Evolutionary conservation across 495 filamentous ascomycete species (phyloP).

Genomic region (Neohortaea acidophila): DNA sequence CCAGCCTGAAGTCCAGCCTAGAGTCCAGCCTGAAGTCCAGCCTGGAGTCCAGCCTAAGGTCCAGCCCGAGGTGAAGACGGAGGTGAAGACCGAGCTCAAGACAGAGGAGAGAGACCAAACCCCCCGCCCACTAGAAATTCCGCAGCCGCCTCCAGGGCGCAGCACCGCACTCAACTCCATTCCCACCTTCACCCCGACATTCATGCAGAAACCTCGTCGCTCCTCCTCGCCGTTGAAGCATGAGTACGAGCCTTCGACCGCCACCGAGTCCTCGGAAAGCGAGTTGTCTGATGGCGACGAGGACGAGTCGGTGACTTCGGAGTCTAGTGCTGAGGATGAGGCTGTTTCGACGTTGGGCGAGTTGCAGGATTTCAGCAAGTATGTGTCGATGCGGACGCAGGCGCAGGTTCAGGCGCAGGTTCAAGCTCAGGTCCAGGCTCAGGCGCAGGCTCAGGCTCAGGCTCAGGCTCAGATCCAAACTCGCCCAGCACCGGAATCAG

Average conservation of each 20-base stretch:
- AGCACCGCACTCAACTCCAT: too few relatives aligned
- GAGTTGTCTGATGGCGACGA: slow-evolving; percentile 22
- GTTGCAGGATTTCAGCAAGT: slow-evolving; percentile 14
- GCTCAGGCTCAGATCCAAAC: too few relatives aligned
- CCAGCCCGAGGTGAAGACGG: too few relatives aligned
- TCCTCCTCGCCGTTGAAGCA: slow-evolving; percentile 93
- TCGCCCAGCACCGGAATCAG: slow-evolving; percentile 7
- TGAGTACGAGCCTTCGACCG: slow-evolving; percentile 87
- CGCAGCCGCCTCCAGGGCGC: too few relatives aligned
- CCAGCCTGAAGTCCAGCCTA: too few relatives aligned
- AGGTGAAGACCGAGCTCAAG: too few relatives aligned
- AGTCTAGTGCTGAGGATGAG: slow-evolving; percentile 45
- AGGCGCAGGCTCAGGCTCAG: too few relatives aligned
- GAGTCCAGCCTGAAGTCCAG: slow-evolving; percentile 33
- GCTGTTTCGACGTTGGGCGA: slow-evolving; percentile 26
- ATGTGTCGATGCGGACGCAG: background rate
- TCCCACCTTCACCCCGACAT: slow-evolving; percentile 23
- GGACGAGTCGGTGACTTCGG: slow-evolving; percentile 22
- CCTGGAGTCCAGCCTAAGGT: too few relatives aligned
- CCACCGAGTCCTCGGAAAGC: slow-evolving; percentile 39
- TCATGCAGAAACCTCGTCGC: slow-evolving; percentile 36
- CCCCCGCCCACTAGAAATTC: too few relatives aligned
- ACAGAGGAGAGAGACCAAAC: too few relatives aligned
- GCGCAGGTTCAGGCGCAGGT: too few relatives aligned
- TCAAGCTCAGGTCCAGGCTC: too few relatives aligned